Base-by-base conservation (phyloP, 805 yeast genomes). In the Zygoascus bituminiphila region DNA sequence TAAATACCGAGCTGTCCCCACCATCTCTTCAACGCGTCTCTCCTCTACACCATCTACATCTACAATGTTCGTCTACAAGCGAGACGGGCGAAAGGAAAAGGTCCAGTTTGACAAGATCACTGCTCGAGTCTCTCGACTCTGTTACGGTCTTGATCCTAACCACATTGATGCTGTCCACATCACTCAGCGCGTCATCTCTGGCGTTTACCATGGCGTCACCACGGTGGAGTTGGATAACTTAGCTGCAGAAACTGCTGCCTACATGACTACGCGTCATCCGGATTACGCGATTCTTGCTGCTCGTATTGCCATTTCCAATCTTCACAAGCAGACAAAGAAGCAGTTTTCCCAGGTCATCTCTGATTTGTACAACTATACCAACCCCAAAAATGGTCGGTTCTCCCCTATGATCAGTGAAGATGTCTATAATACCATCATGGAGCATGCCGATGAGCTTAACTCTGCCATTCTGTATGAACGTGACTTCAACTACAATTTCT, bases 91-190 rank as follows among this genome's bases (percentile, higher is more conserved):
- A 67, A 80, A 82, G 68, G 97, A 88, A 72, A 93, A 91, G 36
- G 96, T 89, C 51, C 84, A 89, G 65, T 89, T 89, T 68, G 97
- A 89, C 69, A 89, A 91, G 69, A 91, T 93, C 75, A 91, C 98
- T 47, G 96, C 98, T 44, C 78, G 94, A 63, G 85, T 93, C 53
- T 84, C 91, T 56, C 84, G 96, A 62, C 78, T 93, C 54, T 89
- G 98, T 60, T 91, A 93, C 63, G 97, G 97, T 45, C 77, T 93
- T 58, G 96, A 91, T 65, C 75, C 95, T 36, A 77, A 76, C 43
- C 96, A 88, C 67, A 89, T 93, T 51, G 98, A 93, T 63, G 89
- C 98, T 33, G 96, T 86, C 48, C 86, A 93, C 56, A 88, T 93
- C 68, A 91, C 98, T 20, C 98, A 93, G 68, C 78, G 95, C 63